Evolutionary conservation across 1,139 yeast genomes (phyloP), one percentile per base, ranked within the genome.

Genomic region (Debaryomyces coudertii): DNA sequence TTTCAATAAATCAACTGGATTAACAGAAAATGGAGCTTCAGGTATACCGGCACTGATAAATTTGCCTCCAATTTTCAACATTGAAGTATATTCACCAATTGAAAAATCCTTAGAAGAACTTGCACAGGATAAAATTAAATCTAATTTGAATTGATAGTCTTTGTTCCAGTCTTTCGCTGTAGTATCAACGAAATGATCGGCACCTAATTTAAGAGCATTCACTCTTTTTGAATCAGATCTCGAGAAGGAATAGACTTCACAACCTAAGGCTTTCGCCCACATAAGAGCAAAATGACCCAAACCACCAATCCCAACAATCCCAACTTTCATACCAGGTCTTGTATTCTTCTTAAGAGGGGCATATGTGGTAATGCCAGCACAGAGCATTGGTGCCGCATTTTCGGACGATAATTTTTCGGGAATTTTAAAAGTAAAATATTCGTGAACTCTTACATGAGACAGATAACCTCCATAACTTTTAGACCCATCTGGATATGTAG

Each of bases 231-330:
- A 54, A 28, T 63, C 61, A 5, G 77, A 61, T 63, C 85, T 70
- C 16, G 84, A 79, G 56, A 81, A 71, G 2, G 80, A 83, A 49
- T 71, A 69, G 11, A 80, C 83, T 51, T 80, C 76, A 18, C 83
- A 82, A 33, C 84, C 85, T 53, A 81, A 57, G 5, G 84, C 85
- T 52, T 76, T 73, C 42, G 84, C 77, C 52, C 80, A 73, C 68
- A 76, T 74, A 49, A 80, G 67, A 31, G 82, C 83, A 76, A 80
- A 73, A 63, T 80, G 84, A 33, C 86, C 86, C 51, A 81, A 66
- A 38, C 85, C 85, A 53, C 86, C 86, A 50, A 81, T 69, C 50
- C 86, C 85, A 49, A 79, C 67, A 52, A 81, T 66, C 47, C 80
- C 85, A 43, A 81, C 82, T 42, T 66, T 71, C 44, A 64, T 64